Percentiles rank a stretch among this genome's conserved stretches.
phyloP scores from a whole-genome alignment of 306 rosid species.

The Acmispon strigosus region DNA sequence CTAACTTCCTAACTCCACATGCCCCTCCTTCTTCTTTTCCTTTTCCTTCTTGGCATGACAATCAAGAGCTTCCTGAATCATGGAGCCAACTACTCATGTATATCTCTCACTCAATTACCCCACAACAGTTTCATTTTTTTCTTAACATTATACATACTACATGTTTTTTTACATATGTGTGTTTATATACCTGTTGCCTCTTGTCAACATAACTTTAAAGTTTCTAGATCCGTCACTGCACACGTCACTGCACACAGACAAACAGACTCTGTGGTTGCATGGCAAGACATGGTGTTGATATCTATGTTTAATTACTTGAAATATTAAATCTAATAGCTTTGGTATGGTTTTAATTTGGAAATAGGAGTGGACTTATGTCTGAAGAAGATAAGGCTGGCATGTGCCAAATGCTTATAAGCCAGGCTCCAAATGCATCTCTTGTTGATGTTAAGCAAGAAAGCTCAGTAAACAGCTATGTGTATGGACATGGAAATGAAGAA shows the following conservation, averaged over 20 bases:
- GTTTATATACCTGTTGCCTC: too few relatives aligned
- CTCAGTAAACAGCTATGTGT: conserved; percentile 39
- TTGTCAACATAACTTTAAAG: too few relatives aligned
- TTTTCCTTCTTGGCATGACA: conserved; percentile 58
- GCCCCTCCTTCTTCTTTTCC: conserved; percentile 40
- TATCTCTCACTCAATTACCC: neutral
- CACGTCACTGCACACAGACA: too few relatives aligned
- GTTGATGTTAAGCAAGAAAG: conserved; percentile 68
- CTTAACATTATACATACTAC: too few relatives aligned
- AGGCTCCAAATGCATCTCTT: conserved; percentile 30
- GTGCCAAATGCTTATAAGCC: conserved; percentile 34
- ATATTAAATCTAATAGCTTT: too few relatives aligned
- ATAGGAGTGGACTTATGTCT: conserved; percentile 59
- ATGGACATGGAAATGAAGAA: conserved; percentile 45
- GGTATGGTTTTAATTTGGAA: neutral
- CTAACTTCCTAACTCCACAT: conserved; percentile 29
- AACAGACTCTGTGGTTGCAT: neutral
- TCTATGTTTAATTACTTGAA: too few relatives aligned
- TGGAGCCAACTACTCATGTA: conserved; percentile 93
- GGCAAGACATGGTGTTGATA: neutral
- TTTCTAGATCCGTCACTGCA: too few relatives aligned
- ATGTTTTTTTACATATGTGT: too few relatives aligned
- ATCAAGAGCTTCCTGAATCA: conserved; percentile 74
- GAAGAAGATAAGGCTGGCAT: conserved; percentile 55
- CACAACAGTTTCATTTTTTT: neutral